phyloP scores from a whole-genome alignment of 2,329 filamentous ascomycete genomes.

The Penicillium sp. region DNA sequence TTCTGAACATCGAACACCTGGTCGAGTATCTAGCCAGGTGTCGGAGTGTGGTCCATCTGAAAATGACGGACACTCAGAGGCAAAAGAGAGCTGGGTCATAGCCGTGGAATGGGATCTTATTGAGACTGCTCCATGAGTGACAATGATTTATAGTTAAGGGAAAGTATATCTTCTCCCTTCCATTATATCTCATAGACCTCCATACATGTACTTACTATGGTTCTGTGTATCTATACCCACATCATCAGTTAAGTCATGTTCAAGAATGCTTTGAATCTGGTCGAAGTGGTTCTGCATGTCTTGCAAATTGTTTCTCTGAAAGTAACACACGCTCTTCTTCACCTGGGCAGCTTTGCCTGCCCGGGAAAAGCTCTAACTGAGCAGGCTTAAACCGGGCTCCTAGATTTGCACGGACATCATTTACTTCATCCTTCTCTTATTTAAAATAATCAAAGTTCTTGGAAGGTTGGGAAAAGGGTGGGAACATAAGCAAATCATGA shows the following conservation, averaged over 20 bases:
- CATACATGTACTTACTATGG: not conserved
- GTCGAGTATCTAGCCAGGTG: not conserved
- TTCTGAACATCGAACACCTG: not conserved
- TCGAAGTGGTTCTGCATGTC: no score
- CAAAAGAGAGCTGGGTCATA: constrained; percentile 33
- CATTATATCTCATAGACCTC: not conserved
- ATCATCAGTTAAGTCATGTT: not conserved
- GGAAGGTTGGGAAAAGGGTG: not conserved
- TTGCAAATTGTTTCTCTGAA: no score
- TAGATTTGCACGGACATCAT: no score
- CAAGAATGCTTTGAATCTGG: no score
- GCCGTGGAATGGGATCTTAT: constrained; percentile 43
- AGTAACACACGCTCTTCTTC: not conserved
- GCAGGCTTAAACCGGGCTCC: not conserved
- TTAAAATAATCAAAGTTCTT: not conserved
- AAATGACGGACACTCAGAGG: not conserved
- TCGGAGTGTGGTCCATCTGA: not conserved
- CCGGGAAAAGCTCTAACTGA: not conserved
- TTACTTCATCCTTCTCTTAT: not conserved
- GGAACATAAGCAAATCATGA: not conserved
- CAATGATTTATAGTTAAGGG: not conserved
- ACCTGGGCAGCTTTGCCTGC: not conserved
- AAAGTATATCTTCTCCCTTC: not conserved
- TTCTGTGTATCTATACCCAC: not conserved
- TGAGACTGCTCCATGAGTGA: not conserved